Conservation (phyloP, 1,284 basidiomycete species). For the Polyporus tsugae region DNA sequence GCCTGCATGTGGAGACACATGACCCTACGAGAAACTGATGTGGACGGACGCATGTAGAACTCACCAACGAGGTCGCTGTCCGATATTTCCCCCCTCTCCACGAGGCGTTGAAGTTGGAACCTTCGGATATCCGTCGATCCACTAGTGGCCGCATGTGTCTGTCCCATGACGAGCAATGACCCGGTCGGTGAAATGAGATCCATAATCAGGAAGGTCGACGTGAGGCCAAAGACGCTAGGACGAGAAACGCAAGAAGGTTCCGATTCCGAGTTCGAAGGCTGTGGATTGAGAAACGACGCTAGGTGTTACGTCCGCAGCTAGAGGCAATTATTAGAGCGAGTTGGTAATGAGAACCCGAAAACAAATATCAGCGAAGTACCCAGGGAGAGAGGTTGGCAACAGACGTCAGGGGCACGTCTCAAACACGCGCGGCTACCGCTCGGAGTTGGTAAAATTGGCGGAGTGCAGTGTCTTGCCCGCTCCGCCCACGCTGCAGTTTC, state of each 20-base stretch:
- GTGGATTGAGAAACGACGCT: not conserved
- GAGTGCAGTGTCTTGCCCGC: slow-evolving; percentile 8
- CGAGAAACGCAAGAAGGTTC: slow-evolving; percentile 6
- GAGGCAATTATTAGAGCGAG: not conserved
- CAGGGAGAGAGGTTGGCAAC: slow-evolving; percentile 1
- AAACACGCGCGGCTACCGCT: slow-evolving; percentile 14
- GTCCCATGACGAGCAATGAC: not conserved
- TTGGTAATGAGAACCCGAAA: not conserved
- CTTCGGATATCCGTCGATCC: not conserved
- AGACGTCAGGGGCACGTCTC: not conserved
- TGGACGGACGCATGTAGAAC: not conserved
- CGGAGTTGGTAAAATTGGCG: slow-evolving; percentile 20
- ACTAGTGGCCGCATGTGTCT: not conserved
- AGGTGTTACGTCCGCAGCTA: slow-evolving; percentile 3
- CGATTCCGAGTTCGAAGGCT: not conserved
- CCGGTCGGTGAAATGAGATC: not conserved
- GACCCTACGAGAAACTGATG: not conserved
- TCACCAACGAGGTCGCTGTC: not conserved
- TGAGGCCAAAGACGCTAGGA: slow-evolving; percentile 3
- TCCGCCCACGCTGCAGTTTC: not conserved
- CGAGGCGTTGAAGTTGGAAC: not conserved
- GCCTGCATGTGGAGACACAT: not conserved
- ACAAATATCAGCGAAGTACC: not conserved
- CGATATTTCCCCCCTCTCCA: slow-evolving; percentile 4
- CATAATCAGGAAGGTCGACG: not conserved